These are phyloP conservation scores for Sporopachydermia cereana DNA, from an alignment of 1,139 yeast genomes.

Conservation along the genomic window DNA sequence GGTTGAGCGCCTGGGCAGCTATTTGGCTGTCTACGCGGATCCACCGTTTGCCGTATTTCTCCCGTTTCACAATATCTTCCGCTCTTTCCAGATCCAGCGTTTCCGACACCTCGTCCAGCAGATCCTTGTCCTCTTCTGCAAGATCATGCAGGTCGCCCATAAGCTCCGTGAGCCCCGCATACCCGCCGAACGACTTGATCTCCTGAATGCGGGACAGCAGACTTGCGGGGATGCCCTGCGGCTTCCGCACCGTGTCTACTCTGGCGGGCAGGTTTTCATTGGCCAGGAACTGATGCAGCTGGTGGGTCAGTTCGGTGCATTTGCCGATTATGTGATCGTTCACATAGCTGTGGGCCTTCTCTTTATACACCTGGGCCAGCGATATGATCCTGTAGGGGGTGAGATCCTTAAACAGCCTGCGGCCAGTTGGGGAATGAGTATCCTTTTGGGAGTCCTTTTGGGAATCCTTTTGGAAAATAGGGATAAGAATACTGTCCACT, in stretches of 20 bases:
- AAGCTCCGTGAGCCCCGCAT: constrained; percentile 29
- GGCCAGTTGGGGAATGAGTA: no score
- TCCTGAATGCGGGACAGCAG: constrained; percentile 45
- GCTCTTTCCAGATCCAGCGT: constrained; percentile 38
- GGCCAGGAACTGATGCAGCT: constrained; percentile 33
- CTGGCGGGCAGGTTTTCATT: constrained; percentile 45
- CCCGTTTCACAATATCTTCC: constrained; percentile 43
- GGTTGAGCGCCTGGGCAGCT: constrained; percentile 23
- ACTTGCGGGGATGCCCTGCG: constrained; percentile 50
- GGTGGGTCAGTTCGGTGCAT: constrained; percentile 35
- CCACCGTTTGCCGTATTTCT: constrained; percentile 44
- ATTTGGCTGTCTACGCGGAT: constrained; percentile 24
- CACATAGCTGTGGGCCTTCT: constrained; percentile 50
- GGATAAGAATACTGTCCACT: background rate
- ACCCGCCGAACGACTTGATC: constrained; percentile 45
- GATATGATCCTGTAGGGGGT: constrained; percentile 60
- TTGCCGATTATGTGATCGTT: constrained; percentile 40
- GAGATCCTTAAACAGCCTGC: constrained; percentile 40
- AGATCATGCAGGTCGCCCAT: constrained; percentile 35
- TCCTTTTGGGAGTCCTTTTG: no score
- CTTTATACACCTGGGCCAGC: constrained; percentile 55
- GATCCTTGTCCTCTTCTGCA: constrained; percentile 29
- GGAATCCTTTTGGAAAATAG: no score
- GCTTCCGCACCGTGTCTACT: constrained; percentile 51
- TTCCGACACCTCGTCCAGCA: constrained; percentile 35